A percentile compares a stretch with the other conserved stretches of the same genome.
Conservation (phyloP, 805 yeast species). For the Wickerhamiella spandovensis region DNA sequence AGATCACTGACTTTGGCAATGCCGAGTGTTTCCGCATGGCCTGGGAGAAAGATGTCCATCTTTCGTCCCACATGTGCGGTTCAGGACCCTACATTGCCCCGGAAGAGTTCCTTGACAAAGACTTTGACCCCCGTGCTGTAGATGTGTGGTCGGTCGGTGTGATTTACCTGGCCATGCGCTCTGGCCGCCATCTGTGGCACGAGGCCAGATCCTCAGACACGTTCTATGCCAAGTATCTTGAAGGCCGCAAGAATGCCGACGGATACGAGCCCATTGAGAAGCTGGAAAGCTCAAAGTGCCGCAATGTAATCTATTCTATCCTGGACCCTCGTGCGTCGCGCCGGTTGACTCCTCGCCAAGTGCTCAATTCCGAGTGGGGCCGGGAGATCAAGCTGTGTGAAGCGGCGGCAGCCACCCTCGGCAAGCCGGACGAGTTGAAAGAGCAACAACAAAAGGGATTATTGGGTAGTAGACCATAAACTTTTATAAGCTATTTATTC, state of each 20-base stretch:
- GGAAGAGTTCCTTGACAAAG: slow-evolving; percentile 49
- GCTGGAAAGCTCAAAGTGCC: slow-evolving; percentile 71
- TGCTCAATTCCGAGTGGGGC: slow-evolving; percentile 89
- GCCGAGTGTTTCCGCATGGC: slow-evolving; percentile 80
- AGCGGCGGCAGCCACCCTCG: slow-evolving; percentile 36
- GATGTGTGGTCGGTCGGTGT: slow-evolving; percentile 87
- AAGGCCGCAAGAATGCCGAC: slow-evolving; percentile 61
- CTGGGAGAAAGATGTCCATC: slow-evolving; percentile 63
- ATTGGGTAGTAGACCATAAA: neutral
- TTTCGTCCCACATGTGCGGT: slow-evolving; percentile 60
- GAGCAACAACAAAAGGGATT: neutral
- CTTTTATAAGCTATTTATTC: neutral
- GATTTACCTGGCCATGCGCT: slow-evolving; percentile 62
- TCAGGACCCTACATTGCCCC: slow-evolving; percentile 87
- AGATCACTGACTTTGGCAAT: slow-evolving; percentile 78
- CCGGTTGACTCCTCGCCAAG: slow-evolving; percentile 75
- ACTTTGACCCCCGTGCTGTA: slow-evolving; percentile 61
- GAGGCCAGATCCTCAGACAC: slow-evolving; percentile 64
- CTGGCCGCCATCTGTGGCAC: slow-evolving; percentile 88
- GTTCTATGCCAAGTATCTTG: slow-evolving; percentile 59
- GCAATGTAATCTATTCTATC: slow-evolving; percentile 84
- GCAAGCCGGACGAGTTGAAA: neutral
- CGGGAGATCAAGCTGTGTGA: slow-evolving; percentile 70
- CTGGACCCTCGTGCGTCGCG: slow-evolving; percentile 80
- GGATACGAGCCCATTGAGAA: slow-evolving; percentile 88